Base-by-base conservation (phyloP, 2,329 filamentous ascomycete genomes). In the Fusarium albosuccineum region DNA sequence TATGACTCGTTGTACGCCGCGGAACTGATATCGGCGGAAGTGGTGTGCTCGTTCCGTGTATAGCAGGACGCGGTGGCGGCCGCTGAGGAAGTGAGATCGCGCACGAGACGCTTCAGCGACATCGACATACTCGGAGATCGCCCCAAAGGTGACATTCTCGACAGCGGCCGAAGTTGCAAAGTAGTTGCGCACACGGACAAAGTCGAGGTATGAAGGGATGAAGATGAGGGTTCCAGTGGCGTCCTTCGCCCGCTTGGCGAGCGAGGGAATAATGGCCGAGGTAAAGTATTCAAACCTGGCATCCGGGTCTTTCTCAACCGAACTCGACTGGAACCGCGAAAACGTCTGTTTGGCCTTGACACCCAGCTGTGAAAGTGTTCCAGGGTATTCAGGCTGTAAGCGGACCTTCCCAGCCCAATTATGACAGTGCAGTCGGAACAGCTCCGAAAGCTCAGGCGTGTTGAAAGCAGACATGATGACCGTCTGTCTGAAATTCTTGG, bases 1-100 rank as follows among this genome's bases (percentile, higher is more conserved):
- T 52, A 97, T 86, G n/a, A 98, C 87, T 40, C 90, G 86, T 77
- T 90, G 90, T 13, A 96, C 93, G 22, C 96, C 96, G 36, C 89
- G 87, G 55, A 99, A 85, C 69, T 88, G 87, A 75, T 96, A 94
- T n/a, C 96, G 87, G 50, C 93, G 89, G 84, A 98, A 98, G 79
- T 99, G 96, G 79, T 99, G 96, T n/a, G 94, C 92, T 61, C 96
- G 90, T 77, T 97, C 95, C 2, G 94, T 97, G 80, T 98, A 99
- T 14, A 99, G 83, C 39, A 99, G 80, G 16, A 98, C 86, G 17
- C 89, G 89, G 76, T 97, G 92, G 14, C 94, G 86, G 6, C 94
- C 96, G 39, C 84, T 91, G 67, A 93, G 82, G 79, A 99, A 98
- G 76, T 97, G 92, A 11, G 92, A 94, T 26, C 95, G 86, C 9